Conservation (phyloP, 2,329 filamentous ascomycete genomes). For the Ascochyta rabiei region DNA sequence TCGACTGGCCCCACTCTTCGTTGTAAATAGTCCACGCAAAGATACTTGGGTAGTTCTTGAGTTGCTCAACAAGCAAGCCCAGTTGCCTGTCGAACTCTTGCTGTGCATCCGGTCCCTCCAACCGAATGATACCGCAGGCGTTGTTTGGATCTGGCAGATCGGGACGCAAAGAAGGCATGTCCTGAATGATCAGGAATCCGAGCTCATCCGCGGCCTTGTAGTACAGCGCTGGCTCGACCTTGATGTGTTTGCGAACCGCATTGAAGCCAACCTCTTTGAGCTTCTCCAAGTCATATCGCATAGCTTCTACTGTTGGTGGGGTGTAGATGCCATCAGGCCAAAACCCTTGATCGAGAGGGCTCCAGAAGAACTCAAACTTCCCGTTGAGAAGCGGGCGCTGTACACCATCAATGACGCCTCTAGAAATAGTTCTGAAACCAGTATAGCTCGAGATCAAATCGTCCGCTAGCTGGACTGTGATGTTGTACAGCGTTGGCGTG, state of each 20-base stretch:
- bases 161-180: constrained; percentile 67
- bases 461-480: constrained; percentile 60
- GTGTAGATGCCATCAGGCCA: constrained; percentile 74
- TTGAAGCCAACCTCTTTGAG: constrained; percentile 73
- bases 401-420: constrained; percentile 62
- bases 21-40: constrained; percentile 74
- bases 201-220: constrained; percentile 71
- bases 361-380: constrained; percentile 71
- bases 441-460: constrained; percentile 69
- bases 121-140: constrained; percentile 20
- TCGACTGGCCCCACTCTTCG: constrained; percentile 72
- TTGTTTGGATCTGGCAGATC: constrained; percentile 24
- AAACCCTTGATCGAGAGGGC: constrained; percentile 72
- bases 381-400: constrained; percentile 70
- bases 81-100: constrained; percentile 70
- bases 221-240: constrained; percentile 70
- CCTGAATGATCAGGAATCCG: constrained; percentile 71
- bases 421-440: constrained; percentile 69
- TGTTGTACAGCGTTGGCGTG: constrained; percentile 67
- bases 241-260: constrained; percentile 75
- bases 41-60: constrained; percentile 69
- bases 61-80: constrained; percentile 65
- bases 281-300: constrained; percentile 68
- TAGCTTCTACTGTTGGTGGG: constrained; percentile 69
- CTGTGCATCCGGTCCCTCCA: constrained; percentile 55